A percentile compares a stretch with the other conserved stretches of the same genome.
Evolutionary conservation across 306 rosid genomes (phyloP).

Genomic region (Vigna angularis): DNA sequence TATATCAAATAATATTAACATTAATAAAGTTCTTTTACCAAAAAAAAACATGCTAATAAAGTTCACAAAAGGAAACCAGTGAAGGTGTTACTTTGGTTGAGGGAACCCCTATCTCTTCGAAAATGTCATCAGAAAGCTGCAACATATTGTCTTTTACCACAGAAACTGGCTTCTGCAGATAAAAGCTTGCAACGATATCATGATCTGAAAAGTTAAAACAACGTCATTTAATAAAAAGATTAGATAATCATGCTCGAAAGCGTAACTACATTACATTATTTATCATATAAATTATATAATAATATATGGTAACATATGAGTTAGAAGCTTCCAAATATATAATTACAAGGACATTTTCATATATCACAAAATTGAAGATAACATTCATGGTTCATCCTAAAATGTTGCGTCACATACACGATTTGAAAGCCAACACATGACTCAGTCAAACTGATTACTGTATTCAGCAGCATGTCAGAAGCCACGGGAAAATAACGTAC

Average conservation of each 20-base stretch:
- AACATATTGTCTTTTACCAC: conserved; percentile 59
- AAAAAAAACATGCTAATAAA: neutral
- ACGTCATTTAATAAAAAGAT: neutral
- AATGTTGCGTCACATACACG: neutral
- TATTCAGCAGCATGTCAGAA: neutral
- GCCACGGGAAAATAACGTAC: neutral
- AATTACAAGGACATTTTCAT: conserved; percentile 15
- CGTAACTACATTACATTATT: conserved; percentile 19
- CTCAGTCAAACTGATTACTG: neutral
- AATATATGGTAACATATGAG: conserved; percentile 12
- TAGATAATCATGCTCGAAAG: conserved; percentile 5
- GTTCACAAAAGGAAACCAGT: conserved; percentile 17
- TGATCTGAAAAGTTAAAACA: conserved; percentile 52
- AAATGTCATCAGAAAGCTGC: conserved; percentile 68
- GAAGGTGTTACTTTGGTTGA: conserved; percentile 57
- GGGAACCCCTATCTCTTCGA: conserved; percentile 58
- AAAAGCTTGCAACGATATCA: conserved; percentile 75
- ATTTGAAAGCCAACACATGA: neutral
- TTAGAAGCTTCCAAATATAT: conserved; percentile 15
- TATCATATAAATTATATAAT: conserved; percentile 3
- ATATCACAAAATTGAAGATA: conserved; percentile 21
- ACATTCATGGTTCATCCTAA: conserved; percentile 20
- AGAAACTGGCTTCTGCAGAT: conserved; percentile 59
- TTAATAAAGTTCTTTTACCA: too few species aligned
- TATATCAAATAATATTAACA: conserved; percentile 1